phyloP scores from a whole-genome alignment of 345 rosid genomes.

The Cardamine chenopodiifolia region DNA sequence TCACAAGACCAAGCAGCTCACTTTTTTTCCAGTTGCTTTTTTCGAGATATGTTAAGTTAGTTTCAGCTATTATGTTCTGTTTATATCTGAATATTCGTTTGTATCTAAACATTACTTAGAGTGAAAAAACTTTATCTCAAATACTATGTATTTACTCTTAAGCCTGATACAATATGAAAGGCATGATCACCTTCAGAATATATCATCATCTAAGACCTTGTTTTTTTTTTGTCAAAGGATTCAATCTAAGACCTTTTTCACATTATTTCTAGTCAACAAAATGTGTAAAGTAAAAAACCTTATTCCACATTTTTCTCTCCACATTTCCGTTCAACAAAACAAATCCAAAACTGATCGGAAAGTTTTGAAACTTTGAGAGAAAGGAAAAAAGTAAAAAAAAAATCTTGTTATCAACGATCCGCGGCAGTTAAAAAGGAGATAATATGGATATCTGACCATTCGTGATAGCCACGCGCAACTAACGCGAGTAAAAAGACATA shows the following conservation, averaged over 20 bases:
- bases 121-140: neutral
- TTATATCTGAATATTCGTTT: neutral
- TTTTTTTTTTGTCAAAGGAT: too few species aligned
- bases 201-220: neutral
- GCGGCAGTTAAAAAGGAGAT: slow-evolving; percentile 10
- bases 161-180: neutral
- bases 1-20: neutral
- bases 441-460: neutral
- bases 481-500: neutral
- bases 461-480: slow-evolving; percentile 15
- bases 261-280: neutral
- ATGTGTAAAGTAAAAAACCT: neutral
- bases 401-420: slow-evolving; percentile 3
- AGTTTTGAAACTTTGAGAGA: neutral
- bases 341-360: neutral
- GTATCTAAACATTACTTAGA: neutral
- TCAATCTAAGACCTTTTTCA: neutral
- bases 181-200: neutral
- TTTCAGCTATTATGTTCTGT: neutral
- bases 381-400: too few species aligned
- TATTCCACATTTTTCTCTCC: neutral
- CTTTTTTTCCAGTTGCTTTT: neutral
- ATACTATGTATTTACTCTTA: neutral
- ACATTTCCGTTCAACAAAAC: neutral
- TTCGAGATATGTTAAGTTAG: neutral